Percentiles rank a stretch among this genome's conserved stretches.
phyloP scores from a whole-genome alignment of 1,284 basidiomycete genomes.

The Coriolopsis trogii region DNA sequence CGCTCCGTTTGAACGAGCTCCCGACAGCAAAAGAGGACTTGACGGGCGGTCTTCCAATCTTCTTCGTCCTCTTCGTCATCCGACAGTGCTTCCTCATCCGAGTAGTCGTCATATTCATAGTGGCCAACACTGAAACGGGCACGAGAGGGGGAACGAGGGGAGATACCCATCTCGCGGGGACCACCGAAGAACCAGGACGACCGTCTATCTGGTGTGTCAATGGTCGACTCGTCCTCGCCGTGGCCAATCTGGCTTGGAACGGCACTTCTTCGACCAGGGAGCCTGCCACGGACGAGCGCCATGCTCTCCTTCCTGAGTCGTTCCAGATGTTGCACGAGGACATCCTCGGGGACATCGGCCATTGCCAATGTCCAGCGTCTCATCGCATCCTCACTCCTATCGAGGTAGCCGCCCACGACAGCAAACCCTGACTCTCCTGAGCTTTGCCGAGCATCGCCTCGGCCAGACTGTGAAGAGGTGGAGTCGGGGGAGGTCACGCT shows the following conservation, averaged over 20 bases:
- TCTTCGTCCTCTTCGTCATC: conserved; percentile 33
- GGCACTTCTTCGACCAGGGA: conserved; percentile 21
- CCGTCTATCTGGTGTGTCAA: conserved; percentile 15
- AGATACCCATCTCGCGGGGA: conserved; percentile 22
- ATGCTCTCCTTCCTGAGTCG: conserved; percentile 35
- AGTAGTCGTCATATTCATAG: conserved; percentile 24
- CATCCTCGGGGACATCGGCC: conserved; percentile 41
- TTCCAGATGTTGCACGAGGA: conserved; percentile 40
- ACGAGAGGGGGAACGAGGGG: conserved; percentile 20
- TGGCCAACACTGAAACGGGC: conserved; percentile 28
- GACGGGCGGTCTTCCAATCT: conserved; percentile 57
- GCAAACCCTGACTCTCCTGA: conserved; percentile 13
- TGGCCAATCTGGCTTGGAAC: conserved; percentile 20
- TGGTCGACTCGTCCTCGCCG: conserved; percentile 15
- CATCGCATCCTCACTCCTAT: conserved; percentile 26
- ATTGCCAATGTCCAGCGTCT: conserved; percentile 42
- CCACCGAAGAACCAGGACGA: conserved; percentile 29
- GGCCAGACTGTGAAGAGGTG: background rate
- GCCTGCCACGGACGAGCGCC: conserved; percentile 15
- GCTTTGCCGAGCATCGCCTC: background rate
- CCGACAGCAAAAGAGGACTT: conserved; percentile 57
- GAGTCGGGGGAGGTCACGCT: conserved; percentile 5
- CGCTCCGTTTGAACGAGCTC: conserved; percentile 71
- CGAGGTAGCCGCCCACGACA: conserved; percentile 21
- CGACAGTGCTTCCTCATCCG: conserved; percentile 22